Percentiles rank a stretch among this genome's conserved stretches.
Conservation (phyloP, 257 asterid species). For the Ehretia macrophylla region DNA sequence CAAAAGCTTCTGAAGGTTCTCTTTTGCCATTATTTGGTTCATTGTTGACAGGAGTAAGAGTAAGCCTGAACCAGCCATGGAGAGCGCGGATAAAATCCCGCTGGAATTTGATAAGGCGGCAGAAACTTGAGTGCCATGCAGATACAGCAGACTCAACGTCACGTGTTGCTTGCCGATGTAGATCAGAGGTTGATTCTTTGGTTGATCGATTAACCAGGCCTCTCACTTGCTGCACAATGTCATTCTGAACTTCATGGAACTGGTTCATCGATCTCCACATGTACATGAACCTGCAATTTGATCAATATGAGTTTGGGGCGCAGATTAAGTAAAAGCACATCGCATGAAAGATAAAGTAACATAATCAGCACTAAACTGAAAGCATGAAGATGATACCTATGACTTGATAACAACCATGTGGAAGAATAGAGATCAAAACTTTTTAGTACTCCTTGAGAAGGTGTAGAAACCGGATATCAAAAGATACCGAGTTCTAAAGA, state of each 20-base stretch:
- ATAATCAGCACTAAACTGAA: too few relatives aligned
- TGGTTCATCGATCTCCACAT: constrained; percentile 98
- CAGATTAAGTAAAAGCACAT: background rate
- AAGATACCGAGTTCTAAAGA: too few relatives aligned
- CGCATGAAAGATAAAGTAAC: background rate
- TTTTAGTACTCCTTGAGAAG: too few relatives aligned
- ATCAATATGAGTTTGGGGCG: constrained; percentile 8
- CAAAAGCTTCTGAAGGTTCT: constrained; percentile 44
- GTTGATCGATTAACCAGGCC: constrained; percentile 61
- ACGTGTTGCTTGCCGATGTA: constrained; percentile 88
- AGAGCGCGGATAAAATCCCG: constrained; percentile 67
- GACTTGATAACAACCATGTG: too few relatives aligned
- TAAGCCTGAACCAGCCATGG: constrained; percentile 90
- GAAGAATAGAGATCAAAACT: too few relatives aligned
- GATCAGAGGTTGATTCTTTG: constrained; percentile 73
- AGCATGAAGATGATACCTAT: too few relatives aligned
- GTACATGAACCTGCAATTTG: constrained; percentile 79
- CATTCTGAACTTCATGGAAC: constrained; percentile 76
- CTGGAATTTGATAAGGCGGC: constrained; percentile 71
- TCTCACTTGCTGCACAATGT: constrained; percentile 88
- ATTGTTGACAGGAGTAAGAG: constrained; percentile 52
- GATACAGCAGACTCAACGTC: constrained; percentile 94
- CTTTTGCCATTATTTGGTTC: constrained; percentile 31
- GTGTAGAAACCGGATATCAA: too few relatives aligned
- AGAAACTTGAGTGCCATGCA: constrained; percentile 89